Evolutionary conservation across 257 asterid species (phyloP).

Genomic region (Solanum paucissectum): DNA sequence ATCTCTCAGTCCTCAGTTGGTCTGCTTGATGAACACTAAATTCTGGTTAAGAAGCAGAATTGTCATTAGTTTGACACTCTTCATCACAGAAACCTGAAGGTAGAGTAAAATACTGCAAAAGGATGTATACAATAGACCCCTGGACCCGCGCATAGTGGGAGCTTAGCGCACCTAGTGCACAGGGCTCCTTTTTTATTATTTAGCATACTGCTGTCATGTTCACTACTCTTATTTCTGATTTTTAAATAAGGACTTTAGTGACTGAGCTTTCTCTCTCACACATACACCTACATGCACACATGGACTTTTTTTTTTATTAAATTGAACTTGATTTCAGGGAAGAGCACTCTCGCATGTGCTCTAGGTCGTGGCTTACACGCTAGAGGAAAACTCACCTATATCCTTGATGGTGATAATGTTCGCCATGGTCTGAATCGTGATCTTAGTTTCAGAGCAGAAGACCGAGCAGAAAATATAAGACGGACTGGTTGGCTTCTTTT

Average conservation of each 20-base stretch:
- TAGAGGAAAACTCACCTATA: constrained; percentile 73
- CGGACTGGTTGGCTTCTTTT: constrained; percentile 61
- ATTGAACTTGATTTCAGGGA: constrained; percentile 42
- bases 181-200: background rate
- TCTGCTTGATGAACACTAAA: background rate
- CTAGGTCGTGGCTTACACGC: constrained; percentile 68
- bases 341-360: constrained; percentile 97
- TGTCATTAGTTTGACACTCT: background rate
- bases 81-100: background rate
- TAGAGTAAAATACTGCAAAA: background rate
- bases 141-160: background rate
- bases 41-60: background rate
- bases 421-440: constrained; percentile 91
- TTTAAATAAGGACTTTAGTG: background rate
- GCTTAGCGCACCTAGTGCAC: background rate
- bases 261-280: background rate
- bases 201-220: background rate
- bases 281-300: background rate
- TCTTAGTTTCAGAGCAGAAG: constrained; percentile 88
- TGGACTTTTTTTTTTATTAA: background rate
- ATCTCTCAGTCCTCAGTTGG: background rate
- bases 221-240: background rate
- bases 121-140: background rate
- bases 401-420: constrained; percentile 98
- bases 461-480: constrained; percentile 91